Conservation (phyloP, 306 rosid genomes). For the Castanopsis chinensis region DNA sequence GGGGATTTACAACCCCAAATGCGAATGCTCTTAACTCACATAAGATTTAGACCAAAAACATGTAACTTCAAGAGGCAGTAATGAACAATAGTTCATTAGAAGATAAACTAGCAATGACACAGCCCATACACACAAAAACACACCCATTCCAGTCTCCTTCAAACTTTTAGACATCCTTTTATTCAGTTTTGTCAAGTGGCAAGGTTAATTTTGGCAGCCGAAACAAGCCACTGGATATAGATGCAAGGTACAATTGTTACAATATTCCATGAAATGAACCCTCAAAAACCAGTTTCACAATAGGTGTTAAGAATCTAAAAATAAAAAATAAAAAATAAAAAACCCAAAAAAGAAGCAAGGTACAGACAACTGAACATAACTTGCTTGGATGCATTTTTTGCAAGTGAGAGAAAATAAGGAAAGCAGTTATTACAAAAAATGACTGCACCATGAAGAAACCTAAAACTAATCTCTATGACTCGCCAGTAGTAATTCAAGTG, state of each 20-base stretch:
- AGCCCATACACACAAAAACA: not conserved
- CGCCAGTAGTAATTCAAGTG: conserved; percentile 16
- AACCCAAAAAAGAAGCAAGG: not conserved
- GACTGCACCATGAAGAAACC: conserved; percentile 34
- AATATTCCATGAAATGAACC: not conserved
- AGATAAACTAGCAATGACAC: not conserved
- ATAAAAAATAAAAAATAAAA: not conserved
- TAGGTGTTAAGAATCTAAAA: conserved; percentile 16
- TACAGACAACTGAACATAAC: conserved; percentile 5
- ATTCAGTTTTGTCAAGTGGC: not conserved
- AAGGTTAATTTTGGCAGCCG: not conserved
- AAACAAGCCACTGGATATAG: not conserved
- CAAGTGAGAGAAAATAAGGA: conserved; percentile 4
- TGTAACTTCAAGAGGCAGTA: not conserved
- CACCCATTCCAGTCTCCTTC: not conserved
- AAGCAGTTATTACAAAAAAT: conserved; percentile 1
- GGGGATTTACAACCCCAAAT: too few species aligned
- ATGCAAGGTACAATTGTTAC: conserved; percentile 3
- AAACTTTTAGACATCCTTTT: not conserved
- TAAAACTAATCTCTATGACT: conserved; percentile 23
- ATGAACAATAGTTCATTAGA: not conserved
- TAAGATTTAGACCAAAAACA: not conserved
- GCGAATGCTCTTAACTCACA: not conserved
- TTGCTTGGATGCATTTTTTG: conserved; percentile 19
- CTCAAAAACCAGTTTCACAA: conserved; percentile 29